These are phyloP conservation scores for Ophiostoma populinum DNA, from an alignment of 2,329 filamentous ascomycete species.

Conservation along the genomic window DNA sequence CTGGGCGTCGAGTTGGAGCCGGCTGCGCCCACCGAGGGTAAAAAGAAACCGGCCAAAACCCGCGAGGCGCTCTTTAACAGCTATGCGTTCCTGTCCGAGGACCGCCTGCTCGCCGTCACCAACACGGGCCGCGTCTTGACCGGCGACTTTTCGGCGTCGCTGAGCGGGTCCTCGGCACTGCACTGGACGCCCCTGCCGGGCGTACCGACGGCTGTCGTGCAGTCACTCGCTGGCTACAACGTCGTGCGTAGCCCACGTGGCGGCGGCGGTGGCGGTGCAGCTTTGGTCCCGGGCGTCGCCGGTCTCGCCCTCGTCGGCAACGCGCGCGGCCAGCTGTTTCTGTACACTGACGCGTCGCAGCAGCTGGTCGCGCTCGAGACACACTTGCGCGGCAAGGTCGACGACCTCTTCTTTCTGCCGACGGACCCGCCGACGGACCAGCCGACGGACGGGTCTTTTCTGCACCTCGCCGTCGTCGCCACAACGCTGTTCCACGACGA, in stretches of 20 bases:
- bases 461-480: constrained; percentile 19
- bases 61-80: constrained; percentile 12
- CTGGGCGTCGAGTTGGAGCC: background rate
- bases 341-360: constrained; percentile 19
- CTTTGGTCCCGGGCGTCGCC: constrained; percentile 10
- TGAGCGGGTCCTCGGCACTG: background rate
- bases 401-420: constrained; percentile 29
- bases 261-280: constrained; percentile 5
- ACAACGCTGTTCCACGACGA: constrained; percentile 28
- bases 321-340: constrained; percentile 29
- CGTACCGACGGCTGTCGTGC: constrained; percentile 17
- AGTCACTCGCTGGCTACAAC: constrained; percentile 29
- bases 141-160: constrained; percentile 3
- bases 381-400: constrained; percentile 29
- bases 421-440: constrained; percentile 1
- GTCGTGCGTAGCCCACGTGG: constrained; percentile 22
- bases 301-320: constrained; percentile 31
- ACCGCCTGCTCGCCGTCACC: constrained; percentile 45
- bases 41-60: background rate
- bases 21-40: background rate
- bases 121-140: constrained; percentile 10
- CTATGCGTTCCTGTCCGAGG: constrained; percentile 55
- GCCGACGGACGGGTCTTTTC: background rate
- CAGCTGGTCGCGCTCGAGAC: constrained; percentile 14
- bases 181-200: constrained; percentile 26